phyloP scores from a whole-genome alignment of 2,329 filamentous ascomycete genomes.

The Ophiocordyceps polyrhachis-furcata region DNA sequence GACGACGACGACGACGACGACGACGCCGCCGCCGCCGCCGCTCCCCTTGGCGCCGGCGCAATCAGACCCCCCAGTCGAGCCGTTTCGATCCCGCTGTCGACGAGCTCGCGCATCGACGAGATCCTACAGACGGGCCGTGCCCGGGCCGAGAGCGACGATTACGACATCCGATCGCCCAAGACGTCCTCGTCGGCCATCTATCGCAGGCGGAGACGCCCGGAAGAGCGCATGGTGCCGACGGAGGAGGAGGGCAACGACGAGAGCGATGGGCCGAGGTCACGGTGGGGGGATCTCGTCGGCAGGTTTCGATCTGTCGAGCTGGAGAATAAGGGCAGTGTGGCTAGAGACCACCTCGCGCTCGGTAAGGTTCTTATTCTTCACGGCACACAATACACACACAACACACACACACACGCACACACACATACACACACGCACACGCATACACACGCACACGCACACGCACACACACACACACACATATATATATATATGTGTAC shows the following conservation, averaged over 20 bases:
- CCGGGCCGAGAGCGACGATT: neutral
- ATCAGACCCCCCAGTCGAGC: neutral
- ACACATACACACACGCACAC: no score
- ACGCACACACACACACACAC: no score
- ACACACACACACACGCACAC: no score
- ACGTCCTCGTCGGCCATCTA: neutral
- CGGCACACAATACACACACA: no score
- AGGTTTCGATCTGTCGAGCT: slow-evolving; percentile 48
- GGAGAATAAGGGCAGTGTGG: slow-evolving; percentile 73
- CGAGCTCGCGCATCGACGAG: slow-evolving; percentile 22
- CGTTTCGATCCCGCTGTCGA: slow-evolving; percentile 9
- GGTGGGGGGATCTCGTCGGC: slow-evolving; percentile 31
- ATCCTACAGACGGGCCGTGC: slow-evolving; percentile 24
- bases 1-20: neutral
- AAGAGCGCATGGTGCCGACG: neutral
- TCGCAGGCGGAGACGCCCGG: neutral
- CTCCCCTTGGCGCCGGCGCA: neutral
- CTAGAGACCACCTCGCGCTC: slow-evolving; percentile 62
- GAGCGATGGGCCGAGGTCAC: neutral
- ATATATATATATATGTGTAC: no score
- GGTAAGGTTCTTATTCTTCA: slow-evolving; percentile 31
- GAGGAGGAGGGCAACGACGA: slow-evolving; percentile 2
- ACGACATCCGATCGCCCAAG: neutral
- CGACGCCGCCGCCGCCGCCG: neutral
- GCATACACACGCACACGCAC: no score